Conservation (phyloP, 805 yeast species). For the Komagataella ulmi region DNA sequence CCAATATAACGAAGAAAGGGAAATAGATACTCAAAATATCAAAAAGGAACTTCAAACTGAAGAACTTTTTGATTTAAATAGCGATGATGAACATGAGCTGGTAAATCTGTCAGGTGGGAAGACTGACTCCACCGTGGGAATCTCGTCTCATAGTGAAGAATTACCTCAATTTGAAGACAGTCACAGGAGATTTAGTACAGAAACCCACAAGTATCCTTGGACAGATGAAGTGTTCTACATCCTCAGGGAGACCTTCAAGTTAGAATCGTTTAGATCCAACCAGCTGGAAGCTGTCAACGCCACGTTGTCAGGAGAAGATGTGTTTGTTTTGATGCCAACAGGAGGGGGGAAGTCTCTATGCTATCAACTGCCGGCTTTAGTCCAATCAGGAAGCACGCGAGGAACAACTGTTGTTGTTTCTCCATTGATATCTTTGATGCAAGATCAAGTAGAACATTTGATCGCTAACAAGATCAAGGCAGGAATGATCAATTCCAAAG, state of each 20-base stretch:
- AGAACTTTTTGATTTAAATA: neutral
- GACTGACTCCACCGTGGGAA: neutral
- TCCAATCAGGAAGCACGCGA: conserved; percentile 54
- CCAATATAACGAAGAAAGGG: neutral
- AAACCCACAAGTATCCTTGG: conserved; percentile 30
- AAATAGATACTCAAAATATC: neutral
- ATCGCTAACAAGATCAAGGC: conserved; percentile 58
- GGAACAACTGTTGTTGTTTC: conserved; percentile 91
- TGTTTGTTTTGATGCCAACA: conserved; percentile 94
- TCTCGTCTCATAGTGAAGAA: neutral
- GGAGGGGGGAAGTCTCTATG: conserved; percentile 98
- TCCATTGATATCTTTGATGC: conserved; percentile 92
- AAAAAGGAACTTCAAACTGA: neutral
- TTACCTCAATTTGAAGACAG: neutral
- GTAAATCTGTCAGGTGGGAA: neutral
- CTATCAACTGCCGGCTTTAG: conserved; percentile 87
- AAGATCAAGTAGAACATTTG: conserved; percentile 87
- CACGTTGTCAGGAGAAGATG: conserved; percentile 66
- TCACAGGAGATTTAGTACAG: neutral
- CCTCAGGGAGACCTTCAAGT: conserved; percentile 45
- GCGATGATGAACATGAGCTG: neutral
- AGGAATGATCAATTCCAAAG: conserved; percentile 78
- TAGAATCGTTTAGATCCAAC: conserved; percentile 61
- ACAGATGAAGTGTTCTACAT: conserved; percentile 51
- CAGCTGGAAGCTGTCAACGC: conserved; percentile 83